These are phyloP conservation scores for Coemansia sp. DNA, from an alignment of 192 early-diverging fungal genomes.

Conservation along the genomic window DNA sequence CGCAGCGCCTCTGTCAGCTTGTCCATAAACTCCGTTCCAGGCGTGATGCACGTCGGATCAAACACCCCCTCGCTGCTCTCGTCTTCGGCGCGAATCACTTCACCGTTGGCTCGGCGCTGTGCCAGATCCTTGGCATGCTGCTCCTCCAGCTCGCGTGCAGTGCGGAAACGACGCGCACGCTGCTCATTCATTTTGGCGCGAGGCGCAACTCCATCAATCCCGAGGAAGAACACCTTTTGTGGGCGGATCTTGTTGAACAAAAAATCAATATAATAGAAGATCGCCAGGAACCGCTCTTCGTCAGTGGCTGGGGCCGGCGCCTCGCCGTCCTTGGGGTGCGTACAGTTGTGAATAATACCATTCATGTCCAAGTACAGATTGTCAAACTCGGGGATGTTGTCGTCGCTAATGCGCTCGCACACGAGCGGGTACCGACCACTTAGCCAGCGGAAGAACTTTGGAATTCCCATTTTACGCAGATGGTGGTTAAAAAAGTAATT, in stretches of 20 bases:
- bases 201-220: constrained; percentile 95
- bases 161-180: constrained; percentile 93
- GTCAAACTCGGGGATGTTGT: constrained; percentile 95
- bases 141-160: constrained; percentile 81
- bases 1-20: constrained; percentile 82
- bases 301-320: constrained; percentile 88
- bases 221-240: constrained; percentile 92
- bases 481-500: constrained; percentile 1
- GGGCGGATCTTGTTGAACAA: constrained; percentile 93
- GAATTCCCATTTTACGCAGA: constrained; percentile 70
- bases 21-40: constrained; percentile 96
- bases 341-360: constrained; percentile 97
- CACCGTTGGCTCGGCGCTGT: constrained; percentile 64
- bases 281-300: constrained; percentile 89
- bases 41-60: constrained; percentile 99
- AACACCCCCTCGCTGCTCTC: constrained; percentile 73
- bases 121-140: constrained; percentile 44
- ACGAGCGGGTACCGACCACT: constrained; percentile 96
- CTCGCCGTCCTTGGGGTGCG: constrained; percentile 90
- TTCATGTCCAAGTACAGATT: constrained; percentile 99
- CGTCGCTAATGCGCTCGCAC: constrained; percentile 86
- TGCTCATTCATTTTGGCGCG: constrained; percentile 99
- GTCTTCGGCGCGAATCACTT: constrained; percentile 71
- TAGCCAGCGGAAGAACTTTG: constrained; percentile 98
- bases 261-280: constrained; percentile 97